Base-by-base conservation (phyloP, 352 stramenopile species). In the Thraustochytrium sp. region DNA sequence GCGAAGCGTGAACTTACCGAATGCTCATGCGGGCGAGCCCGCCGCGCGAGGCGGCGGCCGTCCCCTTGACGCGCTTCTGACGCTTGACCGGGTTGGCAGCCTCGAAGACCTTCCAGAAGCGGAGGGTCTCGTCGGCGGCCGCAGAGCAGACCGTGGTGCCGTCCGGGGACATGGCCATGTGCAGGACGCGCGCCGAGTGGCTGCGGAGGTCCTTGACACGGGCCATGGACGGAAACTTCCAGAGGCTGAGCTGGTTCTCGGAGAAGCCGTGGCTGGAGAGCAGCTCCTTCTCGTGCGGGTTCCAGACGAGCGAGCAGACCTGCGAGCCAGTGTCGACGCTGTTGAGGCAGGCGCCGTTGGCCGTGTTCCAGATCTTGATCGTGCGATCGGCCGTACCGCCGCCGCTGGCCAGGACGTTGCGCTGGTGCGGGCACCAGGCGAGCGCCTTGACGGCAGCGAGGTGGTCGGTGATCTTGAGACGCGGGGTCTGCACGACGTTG, bases 351-450 rank as follows among this genome's bases (percentile, higher is more conserved):
- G 89, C 85, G n/a, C 92, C 92, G 34, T 92, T 97, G 21, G 89
- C 89, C 13, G 94, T 94, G 87, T 99, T 98, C 97, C 97, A 99
- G 84, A 99, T 98, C 89, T 99, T 99, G 89, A 99, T 99, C 73
- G 92, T 96, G 46, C 96, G 90, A 89, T 99, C 97, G 26, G 96
- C 96, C 29, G 97, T 99, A 82, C 97, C 97, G 40, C 96, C 97
- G 65, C 97, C 97, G 13, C 94, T 97, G 0, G 97, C 97, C 49
- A 99, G 91, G 9, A 98, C 83, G 85, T 98, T 96, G 23, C 94
- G 93, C 85, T 99, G 94, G 90, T 97, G 98, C 9, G 97, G 97
- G 86, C 94, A 99, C 97, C 97, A 99, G 4, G 96, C 96, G 65
- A 99, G 92, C 26, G 97, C 96, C 86, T 99, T 99, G 31, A 99